Evolutionary conservation across 1,284 basidiomycete species (phyloP), one percentile per base, ranked within the genome.

Genomic region (Puccinia coronata): DNA sequence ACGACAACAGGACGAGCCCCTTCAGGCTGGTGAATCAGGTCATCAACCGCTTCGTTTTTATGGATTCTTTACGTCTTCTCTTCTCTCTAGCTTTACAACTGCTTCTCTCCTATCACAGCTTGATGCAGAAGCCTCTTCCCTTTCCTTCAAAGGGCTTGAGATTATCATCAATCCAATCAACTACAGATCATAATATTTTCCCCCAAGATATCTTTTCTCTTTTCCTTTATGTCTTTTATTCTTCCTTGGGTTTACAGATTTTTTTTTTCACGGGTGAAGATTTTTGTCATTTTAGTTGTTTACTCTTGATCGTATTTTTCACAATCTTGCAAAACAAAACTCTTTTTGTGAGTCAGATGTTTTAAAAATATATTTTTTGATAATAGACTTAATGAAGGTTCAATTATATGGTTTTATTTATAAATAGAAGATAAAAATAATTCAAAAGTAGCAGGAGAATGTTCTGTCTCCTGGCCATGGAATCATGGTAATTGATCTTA

Each of bases 111-210:
- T 28, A 16, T 70, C 25, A 9, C 25, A 49, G 18, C 12, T 36
- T 34, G 67, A 70, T 49, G 25, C 6, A 6, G 9, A 39, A 41
- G 41, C 23, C n/a, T 41, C 34, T 41, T 0, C 41, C 11, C 0
- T 65, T 65, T 65, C 20, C 25, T 39, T 65, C 3, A 65, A 65
- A 41, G n/a, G n/a, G n/a, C 34, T 63, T 63, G 12, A 63, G 34
- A 63, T 63, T 16, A 63, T 63, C n/a, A 11, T 25, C 6, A 63
- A 63, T n/a, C 20, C 34, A 63, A 63, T 28, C 25, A 39, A 16
- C 34, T 14, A 39, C n/a, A 14, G 4, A 6, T 31, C 4, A 6
- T 63, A 31, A 63, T 63, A 18, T 63, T 63, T 28, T 63, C 34
- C 34, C 59, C n/a, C 6, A 31, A 6, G 20, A 14, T 6, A 9